Percentiles rank a stretch among this genome's conserved stretches.
Conservation (phyloP, 352 stramenopile species). For the Elongisporangium prolatum region DNA sequence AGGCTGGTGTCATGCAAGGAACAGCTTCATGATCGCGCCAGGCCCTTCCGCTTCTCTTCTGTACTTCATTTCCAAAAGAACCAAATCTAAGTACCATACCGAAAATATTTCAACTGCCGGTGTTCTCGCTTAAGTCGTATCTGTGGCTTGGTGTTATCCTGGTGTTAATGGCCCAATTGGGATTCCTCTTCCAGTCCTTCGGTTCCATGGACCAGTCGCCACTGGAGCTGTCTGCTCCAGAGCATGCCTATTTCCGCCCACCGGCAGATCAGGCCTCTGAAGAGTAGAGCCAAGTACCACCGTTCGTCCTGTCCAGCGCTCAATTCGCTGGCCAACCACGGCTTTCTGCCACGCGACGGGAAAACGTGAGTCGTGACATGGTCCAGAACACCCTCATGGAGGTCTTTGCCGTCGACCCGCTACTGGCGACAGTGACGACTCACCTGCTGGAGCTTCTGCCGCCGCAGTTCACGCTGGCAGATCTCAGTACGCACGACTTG, state of each 20-base stretch:
- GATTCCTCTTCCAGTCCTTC: too few relatives aligned
- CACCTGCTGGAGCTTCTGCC: constrained; percentile 25
- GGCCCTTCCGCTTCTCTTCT: too few relatives aligned
- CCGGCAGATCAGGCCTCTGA: constrained; percentile 29
- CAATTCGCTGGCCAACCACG: constrained; percentile 72
- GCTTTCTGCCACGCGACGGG: constrained; percentile 51
- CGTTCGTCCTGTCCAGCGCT: constrained; percentile 56
- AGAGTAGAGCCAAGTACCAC: constrained; percentile 34
- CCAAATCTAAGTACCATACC: too few relatives aligned
- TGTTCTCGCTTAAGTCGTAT: too few relatives aligned
- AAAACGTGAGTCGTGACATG: constrained; percentile 40
- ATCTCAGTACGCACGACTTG: constrained; percentile 51
- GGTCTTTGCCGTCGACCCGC: constrained; percentile 45
- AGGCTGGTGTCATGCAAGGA: too few relatives aligned
- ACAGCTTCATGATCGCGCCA: too few relatives aligned
- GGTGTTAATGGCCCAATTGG: too few relatives aligned
- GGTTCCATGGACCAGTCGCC: too few relatives aligned
- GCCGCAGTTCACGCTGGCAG: constrained; percentile 32
- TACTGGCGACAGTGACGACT: constrained; percentile 15
- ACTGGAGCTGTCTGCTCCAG: not conserved
- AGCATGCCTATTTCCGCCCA: constrained; percentile 43
- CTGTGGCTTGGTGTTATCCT: too few relatives aligned
- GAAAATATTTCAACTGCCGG: too few relatives aligned
- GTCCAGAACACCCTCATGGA: constrained; percentile 32
- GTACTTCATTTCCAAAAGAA: too few relatives aligned